Evolutionary conservation across 257 asterid genomes (phyloP).

Genomic region (Solanum pimpinellifolium): DNA sequence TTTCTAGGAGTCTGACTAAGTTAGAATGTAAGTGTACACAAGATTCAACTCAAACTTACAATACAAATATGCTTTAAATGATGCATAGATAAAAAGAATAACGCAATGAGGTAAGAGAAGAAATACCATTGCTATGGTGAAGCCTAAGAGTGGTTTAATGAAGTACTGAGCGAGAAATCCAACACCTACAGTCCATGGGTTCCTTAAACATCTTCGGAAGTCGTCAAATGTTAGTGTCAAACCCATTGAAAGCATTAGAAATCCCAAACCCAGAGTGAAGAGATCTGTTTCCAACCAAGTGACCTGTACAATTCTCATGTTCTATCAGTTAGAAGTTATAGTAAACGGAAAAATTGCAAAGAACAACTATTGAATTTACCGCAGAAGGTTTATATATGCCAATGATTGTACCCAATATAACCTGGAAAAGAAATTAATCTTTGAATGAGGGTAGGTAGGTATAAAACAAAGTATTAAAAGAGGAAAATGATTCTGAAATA

Average conservation of each 20-base stretch:
- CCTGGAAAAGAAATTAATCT: constrained; percentile 36
- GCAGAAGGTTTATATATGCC: constrained; percentile 89
- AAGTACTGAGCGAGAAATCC: constrained; percentile 89
- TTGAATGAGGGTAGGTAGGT: background rate
- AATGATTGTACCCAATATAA: constrained; percentile 76
- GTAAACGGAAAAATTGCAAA: constrained; percentile 4
- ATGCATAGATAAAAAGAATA: background rate
- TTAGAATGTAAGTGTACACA: background rate
- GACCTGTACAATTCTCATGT: constrained; percentile 42
- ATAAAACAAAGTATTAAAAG: background rate
- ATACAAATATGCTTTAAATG: background rate
- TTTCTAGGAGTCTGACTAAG: background rate
- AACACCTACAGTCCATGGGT: constrained; percentile 98
- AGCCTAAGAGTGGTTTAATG: constrained; percentile 85
- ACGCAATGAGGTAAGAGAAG: background rate
- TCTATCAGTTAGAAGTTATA: constrained; percentile 1
- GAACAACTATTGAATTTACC: constrained; percentile 25
- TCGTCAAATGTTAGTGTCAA: constrained; percentile 89
- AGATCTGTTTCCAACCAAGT: constrained; percentile 92
- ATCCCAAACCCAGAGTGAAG: constrained; percentile 88
- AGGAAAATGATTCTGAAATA: constrained; percentile 1
- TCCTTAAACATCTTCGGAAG: constrained; percentile 82
- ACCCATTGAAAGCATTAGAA: constrained; percentile 99
- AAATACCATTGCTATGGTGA: constrained; percentile 69
- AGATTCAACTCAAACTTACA: background rate